phyloP scores from a whole-genome alignment of 2,329 filamentous ascomycete species.

The Pestalotiopsis sp. region DNA sequence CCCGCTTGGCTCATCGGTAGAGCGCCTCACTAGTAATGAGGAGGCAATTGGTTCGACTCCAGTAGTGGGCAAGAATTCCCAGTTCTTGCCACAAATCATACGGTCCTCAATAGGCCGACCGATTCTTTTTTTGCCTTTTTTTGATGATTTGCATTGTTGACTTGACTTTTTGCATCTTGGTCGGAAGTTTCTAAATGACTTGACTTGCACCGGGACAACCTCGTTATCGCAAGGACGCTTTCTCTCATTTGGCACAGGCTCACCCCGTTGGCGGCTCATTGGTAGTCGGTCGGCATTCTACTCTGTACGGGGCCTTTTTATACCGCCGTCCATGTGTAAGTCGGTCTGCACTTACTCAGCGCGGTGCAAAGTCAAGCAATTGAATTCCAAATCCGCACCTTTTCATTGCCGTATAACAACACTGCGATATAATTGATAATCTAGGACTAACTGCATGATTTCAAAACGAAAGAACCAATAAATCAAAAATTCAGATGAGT shows the following conservation, averaged over 20 bases:
- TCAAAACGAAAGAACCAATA: not conserved
- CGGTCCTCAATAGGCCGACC: not conserved
- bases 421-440: not conserved
- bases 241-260: no score
- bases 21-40: conserved; percentile 7
- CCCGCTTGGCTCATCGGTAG: conserved; percentile 3
- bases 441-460: not conserved
- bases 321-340: not conserved
- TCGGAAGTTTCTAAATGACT: not conserved
- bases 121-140: not conserved
- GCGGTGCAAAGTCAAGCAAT: not conserved
- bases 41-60: conserved; percentile 4
- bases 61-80: not conserved
- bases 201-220: no score
- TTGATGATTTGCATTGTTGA: not conserved
- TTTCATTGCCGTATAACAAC: not conserved
- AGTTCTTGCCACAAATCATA: not conserved
- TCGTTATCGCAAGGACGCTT: no score
- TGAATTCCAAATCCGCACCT: not conserved
- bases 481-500: not conserved
- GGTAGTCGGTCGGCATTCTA: not conserved
- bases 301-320: not conserved
- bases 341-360: not conserved
- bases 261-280: no score
- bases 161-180: not conserved